Base-by-base conservation (phyloP, 78 protist species). In the Dictyostelium citrinum region DNA sequence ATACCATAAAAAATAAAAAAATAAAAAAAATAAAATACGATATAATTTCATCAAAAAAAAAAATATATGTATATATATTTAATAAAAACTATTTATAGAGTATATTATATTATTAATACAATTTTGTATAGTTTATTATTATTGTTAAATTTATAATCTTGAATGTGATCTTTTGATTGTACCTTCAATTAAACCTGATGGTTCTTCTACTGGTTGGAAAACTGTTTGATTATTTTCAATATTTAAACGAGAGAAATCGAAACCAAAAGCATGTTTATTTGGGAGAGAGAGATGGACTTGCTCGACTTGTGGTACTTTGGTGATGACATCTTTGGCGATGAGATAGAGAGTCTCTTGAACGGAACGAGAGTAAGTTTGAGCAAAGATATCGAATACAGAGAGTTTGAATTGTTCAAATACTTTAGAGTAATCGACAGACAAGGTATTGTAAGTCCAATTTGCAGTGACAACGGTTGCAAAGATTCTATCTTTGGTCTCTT, bases 131-230 rank as follows among this genome's bases (percentile, higher is more conserved):
- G 5, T 17, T 58, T 22, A 17, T 58, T 58, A 14, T 58, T 58
- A 11, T 22, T 27, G 7, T 8, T 9, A 27, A n/a, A 20, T 78
- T 86, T 86, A 86, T 55, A 78, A 46, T 78, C 51, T 86, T 22
- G 93, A 37, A 10, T 39, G 27, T 9, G 49, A n/a, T 86, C 93
- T 86, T 81, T 86, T 90, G 29, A 90, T 60, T 5, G 95, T 90
- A 81, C 91, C 95, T 76, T 90, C 95, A 61, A 90, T 90, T 17
- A 90, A 43, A 49, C 95, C 95, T 11, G 91, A 82, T 81, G 95
- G 95, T 61, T 82, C 95, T 61, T 90, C 95, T 20, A 82, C 90
- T 45, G 95, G 90, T 74, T 90, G 95, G 95, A 90, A 90, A 27
- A 71, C 80, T 37, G 35, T 71, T 17, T 64, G 79, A 8, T 86